These are phyloP conservation scores for Colletotrichum falcatum DNA, from an alignment of 2,329 filamentous ascomycete species.

Conservation along the genomic window DNA sequence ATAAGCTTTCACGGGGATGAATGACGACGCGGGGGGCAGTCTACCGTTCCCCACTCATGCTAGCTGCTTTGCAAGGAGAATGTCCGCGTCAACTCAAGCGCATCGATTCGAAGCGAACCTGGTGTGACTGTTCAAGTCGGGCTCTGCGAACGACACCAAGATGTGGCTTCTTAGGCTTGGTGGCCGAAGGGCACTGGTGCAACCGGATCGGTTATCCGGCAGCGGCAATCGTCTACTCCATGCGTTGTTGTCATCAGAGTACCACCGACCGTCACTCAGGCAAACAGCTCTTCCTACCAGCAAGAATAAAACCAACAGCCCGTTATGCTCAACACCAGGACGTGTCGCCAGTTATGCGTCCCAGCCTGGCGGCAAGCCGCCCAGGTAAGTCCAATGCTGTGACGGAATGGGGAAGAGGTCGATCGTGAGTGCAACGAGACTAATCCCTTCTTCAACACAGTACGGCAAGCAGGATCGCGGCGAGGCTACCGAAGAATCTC, in stretches of 20 bases:
- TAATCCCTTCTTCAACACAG: slow-evolving; percentile 7
- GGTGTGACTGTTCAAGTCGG: slow-evolving; percentile 4
- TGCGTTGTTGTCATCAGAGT: slow-evolving; percentile 3
- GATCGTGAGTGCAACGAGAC: not conserved
- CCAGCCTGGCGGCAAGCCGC: slow-evolving; percentile 11
- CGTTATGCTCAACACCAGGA: not conserved
- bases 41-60: not conserved
- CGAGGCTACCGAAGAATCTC: slow-evolving; percentile 28
- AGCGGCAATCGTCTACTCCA: slow-evolving; percentile 2
- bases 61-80: not conserved
- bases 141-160: slow-evolving; percentile 12
- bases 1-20: not conserved
- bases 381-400: not conserved
- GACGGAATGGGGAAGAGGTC: not conserved
- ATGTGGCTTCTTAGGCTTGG: slow-evolving; percentile 24
- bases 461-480: slow-evolving; percentile 20
- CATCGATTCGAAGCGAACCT: slow-evolving; percentile 11
- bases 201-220: slow-evolving; percentile 3
- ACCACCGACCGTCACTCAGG: slow-evolving; percentile 6
- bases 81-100: not conserved
- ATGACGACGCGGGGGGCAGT: not conserved
- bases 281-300: not conserved
- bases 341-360: slow-evolving; percentile 17
- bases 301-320: not conserved
- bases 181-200: slow-evolving; percentile 14